A percentile compares a stretch with the other conserved stretches of the same genome.
Conservation (phyloP, 2,329 filamentous ascomycete genomes). For the Mycosphaerelloides madeirae region DNA sequence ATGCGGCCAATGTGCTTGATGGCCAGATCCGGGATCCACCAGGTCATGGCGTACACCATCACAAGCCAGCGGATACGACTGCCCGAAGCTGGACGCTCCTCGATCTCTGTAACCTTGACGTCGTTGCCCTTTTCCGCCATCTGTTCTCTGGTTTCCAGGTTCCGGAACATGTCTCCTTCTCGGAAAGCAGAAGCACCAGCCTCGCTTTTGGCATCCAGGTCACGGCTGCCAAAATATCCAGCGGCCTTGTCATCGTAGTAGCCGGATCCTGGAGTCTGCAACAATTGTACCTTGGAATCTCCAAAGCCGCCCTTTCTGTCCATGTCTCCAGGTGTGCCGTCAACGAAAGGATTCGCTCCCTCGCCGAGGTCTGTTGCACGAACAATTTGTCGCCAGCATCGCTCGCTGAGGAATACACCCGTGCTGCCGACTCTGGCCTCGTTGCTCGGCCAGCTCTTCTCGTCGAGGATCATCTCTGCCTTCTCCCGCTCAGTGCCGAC, state of each 20-base stretch:
- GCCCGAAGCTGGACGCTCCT: slow-evolving; percentile 70
- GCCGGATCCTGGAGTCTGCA: slow-evolving; percentile 49
- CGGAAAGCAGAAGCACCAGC: slow-evolving; percentile 88
- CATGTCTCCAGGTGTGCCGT: slow-evolving; percentile 53
- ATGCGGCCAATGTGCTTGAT: slow-evolving; percentile 76
- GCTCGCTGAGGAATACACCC: slow-evolving; percentile 90
- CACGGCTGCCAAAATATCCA: slow-evolving; percentile 76
- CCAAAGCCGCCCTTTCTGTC: slow-evolving; percentile 52
- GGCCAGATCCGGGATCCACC: slow-evolving; percentile 77
- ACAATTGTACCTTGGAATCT: slow-evolving; percentile 54
- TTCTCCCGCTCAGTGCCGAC: slow-evolving; percentile 92
- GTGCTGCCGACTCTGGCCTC: slow-evolving; percentile 88
- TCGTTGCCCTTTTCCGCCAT: slow-evolving; percentile 95
- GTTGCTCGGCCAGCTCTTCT: slow-evolving; percentile 86
- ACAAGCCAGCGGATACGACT: slow-evolving; percentile 89
- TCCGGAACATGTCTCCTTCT: slow-evolving; percentile 95
- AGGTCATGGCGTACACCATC: slow-evolving; percentile 78
- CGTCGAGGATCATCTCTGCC: slow-evolving; percentile 83
- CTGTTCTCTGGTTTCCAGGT: slow-evolving; percentile 86
- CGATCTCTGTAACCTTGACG: slow-evolving; percentile 83
- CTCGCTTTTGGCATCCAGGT: slow-evolving; percentile 81
- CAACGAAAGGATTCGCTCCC: slow-evolving; percentile 53
- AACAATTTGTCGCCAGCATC: slow-evolving; percentile 89
- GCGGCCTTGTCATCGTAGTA: slow-evolving; percentile 71
- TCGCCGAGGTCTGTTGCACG: slow-evolving; percentile 61